phyloP scores from a whole-genome alignment of 352 stramenopile genomes.

The Blastocystis hominis region DNA sequence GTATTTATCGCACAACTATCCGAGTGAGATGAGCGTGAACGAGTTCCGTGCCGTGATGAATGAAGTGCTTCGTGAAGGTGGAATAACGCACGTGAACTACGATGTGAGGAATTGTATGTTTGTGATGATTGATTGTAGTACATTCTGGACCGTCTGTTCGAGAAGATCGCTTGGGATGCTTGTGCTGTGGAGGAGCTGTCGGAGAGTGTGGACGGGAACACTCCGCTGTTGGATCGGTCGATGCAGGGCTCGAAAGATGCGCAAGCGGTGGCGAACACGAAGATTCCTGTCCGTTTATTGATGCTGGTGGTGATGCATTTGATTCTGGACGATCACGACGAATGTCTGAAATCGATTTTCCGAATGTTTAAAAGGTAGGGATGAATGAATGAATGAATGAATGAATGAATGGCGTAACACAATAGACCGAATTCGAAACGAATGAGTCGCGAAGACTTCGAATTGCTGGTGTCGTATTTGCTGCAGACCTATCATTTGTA shows the following conservation, averaged over 20 bases:
- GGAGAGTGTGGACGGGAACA: not conserved
- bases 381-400: not conserved
- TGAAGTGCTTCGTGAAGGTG: not conserved
- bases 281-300: not conserved
- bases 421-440: not conserved
- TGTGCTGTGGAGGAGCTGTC: not conserved
- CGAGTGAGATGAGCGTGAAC: not conserved
- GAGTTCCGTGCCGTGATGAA: not conserved
- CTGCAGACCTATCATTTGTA: not conserved
- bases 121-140: not conserved
- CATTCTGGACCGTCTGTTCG: not conserved
- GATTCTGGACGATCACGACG: not conserved
- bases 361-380: not conserved
- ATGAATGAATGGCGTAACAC: no score
- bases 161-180: not conserved
- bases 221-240: not conserved
- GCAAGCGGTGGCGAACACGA: not conserved
- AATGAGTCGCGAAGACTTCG: constrained; percentile 8
- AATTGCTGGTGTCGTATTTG: not conserved
- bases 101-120: not conserved
- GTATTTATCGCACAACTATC: not conserved
- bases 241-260: not conserved
- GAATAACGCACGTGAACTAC: not conserved
- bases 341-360: not conserved
- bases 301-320: not conserved